Base-by-base conservation (phyloP, 371 early-diverging fungal genomes). In the Mortierella sp. region DNA sequence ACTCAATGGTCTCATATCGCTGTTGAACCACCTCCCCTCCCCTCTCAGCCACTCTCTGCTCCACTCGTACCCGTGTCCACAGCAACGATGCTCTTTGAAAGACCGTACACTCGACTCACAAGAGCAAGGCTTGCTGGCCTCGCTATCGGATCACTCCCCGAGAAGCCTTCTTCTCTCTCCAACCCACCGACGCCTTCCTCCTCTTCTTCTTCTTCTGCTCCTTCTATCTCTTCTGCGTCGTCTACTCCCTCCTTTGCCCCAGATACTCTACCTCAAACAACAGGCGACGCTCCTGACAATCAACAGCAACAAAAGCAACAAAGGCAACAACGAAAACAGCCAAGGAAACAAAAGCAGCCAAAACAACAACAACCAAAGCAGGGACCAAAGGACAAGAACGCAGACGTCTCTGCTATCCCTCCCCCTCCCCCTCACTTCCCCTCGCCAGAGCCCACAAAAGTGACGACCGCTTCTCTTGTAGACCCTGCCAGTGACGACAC, bases 401-500 rank as follows among this genome's bases (percentile, higher is more conserved):
- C 0, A 37, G 6, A 37, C 40, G 8, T 8, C 24, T 19, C 31
- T 8, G 3, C 37, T 37, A 1, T 24, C 1, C 24, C 64, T 21
- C 8, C 5, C 64, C 21, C 21, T 21, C 64, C 64, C 1, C 24
- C 64, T 21, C 8, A 2, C 64, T 16, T 37, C 21, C 64, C 64
- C 21, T 64, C 64, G 21, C 24, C 64, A 6, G 37, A 21, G 34
- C 31, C 37, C 9, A 64, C 34, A 19, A 37, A 34, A 21, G 37
- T 64, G 10, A 40, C 40, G 4, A 34, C 6, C 21, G 16, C 21
- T 13, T 28, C 57, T 19, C 13, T 0, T 26, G 28, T 57, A 28
- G 28, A 28, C 57, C 34, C 67, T 37, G 67, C 40, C 37, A 64
- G 67, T 37, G 67, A 64, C 24, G 34, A 64, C 67, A 64, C 67